Evolutionary conservation across 1,284 basidiomycete species (phyloP).

Genomic region (Thecaphora frezii): DNA sequence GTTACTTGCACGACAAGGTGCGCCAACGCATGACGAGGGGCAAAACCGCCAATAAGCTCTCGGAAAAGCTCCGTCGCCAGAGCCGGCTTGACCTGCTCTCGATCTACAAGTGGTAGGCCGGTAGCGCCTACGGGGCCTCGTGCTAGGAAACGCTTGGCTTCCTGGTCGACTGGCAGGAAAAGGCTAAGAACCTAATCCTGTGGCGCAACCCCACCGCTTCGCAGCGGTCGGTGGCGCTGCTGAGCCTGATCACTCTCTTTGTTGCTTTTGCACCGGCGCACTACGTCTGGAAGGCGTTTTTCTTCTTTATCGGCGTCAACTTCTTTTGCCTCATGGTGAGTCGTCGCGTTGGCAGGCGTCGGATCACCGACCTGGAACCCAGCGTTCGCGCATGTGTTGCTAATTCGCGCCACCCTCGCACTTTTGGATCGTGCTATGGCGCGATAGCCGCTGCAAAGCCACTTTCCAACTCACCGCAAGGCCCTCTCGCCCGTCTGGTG

Average conservation of each 20-base stretch:
- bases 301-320: conserved; percentile 49
- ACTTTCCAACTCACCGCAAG: conserved; percentile 57
- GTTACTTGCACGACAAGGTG: conserved; percentile 52
- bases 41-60: conserved; percentile 51
- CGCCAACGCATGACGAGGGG: conserved; percentile 54
- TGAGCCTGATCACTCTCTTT: conserved; percentile 38
- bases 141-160: conserved; percentile 48
- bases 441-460: conserved; percentile 46
- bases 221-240: conserved; percentile 41
- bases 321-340: conserved; percentile 47
- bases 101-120: conserved; percentile 53
- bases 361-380: no score
- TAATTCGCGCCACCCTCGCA: not conserved
- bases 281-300: conserved; percentile 40
- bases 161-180: conserved; percentile 57
- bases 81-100: conserved; percentile 55
- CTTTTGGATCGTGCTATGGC: not conserved
- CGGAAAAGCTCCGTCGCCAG: conserved; percentile 49
- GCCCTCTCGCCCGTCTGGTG: conserved; percentile 56
- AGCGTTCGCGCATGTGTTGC: no score
- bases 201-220: conserved; percentile 55
- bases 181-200: conserved; percentile 55
- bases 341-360: no score
- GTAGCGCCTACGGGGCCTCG: conserved; percentile 37
- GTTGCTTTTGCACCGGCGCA: conserved; percentile 47